Base-by-base conservation (phyloP, 1,139 yeast species). In the Taphrina sp. region DNA sequence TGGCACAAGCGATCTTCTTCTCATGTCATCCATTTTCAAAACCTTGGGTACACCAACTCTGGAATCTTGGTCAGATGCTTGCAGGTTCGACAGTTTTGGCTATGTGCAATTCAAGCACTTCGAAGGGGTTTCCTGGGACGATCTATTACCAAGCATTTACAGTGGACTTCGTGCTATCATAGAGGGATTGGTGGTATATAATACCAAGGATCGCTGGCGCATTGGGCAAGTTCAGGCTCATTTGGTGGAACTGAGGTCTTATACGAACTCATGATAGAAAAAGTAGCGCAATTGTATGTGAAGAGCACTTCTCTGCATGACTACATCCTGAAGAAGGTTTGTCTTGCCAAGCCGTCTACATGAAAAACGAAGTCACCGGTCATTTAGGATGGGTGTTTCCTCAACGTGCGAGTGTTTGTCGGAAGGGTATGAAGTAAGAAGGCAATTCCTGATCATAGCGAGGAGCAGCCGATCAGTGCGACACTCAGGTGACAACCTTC, bases 11-110 rank as follows among this genome's bases (percentile, higher is more conserved):
- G 54, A 49, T 22, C 39, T 49, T 4, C 16, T 17, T 33, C 46
- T 49, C n/a, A 22, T 49, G 5, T 38, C 54, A 5, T 49, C 54
- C 17, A 49, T 49, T 8, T 49, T 49, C 22, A 35, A 37, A 22
- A 38, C 23, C 17, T 36, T 38, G 1, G 54, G 54, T 8, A 49
- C 54, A 14, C 54, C 54, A 16, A 39, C 38, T 10, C n/a, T 39
- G 16, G 12, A 31, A 7, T 38, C 38, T 3, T 49, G 54, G 54
- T 16, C 20, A 14, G 54, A 39, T 23, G 54, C 54, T 12, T n/a
- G 7, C 3, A 39, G 46, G 3, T 34, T 22, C 39, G 16, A 33
- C 16, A 33, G 41, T 7, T 49, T 49, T 34, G n/a, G 20, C 12
- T 24, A 35, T 4, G 12, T 49, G 3, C 46, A 49, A 29, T 49